phyloP scores from a whole-genome alignment of 148 eudicot species.

The Camellia granthamiana region DNA sequence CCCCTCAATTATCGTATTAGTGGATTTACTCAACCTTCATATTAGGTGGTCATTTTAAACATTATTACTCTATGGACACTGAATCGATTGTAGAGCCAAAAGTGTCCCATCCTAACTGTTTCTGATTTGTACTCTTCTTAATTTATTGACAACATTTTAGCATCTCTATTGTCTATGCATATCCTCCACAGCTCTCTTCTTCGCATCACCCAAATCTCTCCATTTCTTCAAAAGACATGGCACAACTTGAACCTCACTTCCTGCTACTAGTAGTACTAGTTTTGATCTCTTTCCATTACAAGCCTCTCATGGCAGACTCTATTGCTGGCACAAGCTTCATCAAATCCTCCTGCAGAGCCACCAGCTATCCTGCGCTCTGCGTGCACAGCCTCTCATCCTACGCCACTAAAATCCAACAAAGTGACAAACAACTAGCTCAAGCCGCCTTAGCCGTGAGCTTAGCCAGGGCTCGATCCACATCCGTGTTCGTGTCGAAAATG shows the following conservation, averaged over 20 bases:
- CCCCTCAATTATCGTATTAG: no score
- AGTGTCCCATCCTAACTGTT: no score
- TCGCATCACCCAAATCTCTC: not conserved
- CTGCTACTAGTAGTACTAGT: slow-evolving; percentile 3
- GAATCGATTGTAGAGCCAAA: no score
- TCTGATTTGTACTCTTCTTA: no score
- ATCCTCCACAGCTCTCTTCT: not conserved
- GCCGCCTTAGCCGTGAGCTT: slow-evolving; percentile 62
- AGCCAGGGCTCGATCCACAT: slow-evolving; percentile 33
- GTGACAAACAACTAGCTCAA: slow-evolving; percentile 41
- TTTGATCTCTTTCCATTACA: not conserved
- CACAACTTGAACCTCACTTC: slow-evolving; percentile 19
- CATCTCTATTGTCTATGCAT: not conserved
- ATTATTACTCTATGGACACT: no score
- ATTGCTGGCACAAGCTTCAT: slow-evolving; percentile 42
- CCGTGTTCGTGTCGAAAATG: slow-evolving; percentile 33
- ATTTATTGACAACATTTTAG: no score
- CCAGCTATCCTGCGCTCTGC: slow-evolving; percentile 62
- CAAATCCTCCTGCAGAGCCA: slow-evolving; percentile 49
- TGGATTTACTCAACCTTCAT: no score
- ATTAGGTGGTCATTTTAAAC: no score
- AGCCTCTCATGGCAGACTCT: not conserved
- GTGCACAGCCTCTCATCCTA: slow-evolving; percentile 44
- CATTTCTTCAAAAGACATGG: slow-evolving; percentile 19
- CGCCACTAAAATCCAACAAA: slow-evolving; percentile 36